Percentiles rank a stretch among this genome's conserved stretches.
Evolutionary conservation across 352 stramenopile genomes (phyloP).

Genomic region (Phytophthora boehmeriae): DNA sequence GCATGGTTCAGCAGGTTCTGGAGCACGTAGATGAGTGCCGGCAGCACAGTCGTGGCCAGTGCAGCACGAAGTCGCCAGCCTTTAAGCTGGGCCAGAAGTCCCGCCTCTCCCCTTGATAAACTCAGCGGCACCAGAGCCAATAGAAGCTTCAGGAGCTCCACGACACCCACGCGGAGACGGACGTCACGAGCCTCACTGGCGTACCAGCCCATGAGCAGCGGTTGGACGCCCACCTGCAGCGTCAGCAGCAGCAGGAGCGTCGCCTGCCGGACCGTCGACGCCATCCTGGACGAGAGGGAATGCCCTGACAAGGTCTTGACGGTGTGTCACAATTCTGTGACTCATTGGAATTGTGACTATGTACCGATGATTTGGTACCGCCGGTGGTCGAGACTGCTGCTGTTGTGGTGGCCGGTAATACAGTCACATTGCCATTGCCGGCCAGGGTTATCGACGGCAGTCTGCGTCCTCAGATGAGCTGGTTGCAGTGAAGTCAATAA

Average conservation of each 20-base stretch:
- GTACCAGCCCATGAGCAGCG: slow-evolving; percentile 81
- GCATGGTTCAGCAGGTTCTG: slow-evolving; percentile 87
- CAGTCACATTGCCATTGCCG: too few relatives aligned
- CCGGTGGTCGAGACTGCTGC: too few relatives aligned
- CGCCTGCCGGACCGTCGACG: slow-evolving; percentile 48
- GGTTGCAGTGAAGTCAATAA: too few relatives aligned
- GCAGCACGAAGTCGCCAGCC: slow-evolving; percentile 63
- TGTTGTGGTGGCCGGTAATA: too few relatives aligned
- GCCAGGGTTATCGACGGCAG: too few relatives aligned
- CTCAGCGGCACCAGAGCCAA: slow-evolving; percentile 69
- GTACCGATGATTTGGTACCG: too few relatives aligned
- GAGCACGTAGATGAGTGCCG: slow-evolving; percentile 83
- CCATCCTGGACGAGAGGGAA: slow-evolving; percentile 9
- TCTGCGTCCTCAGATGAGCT: too few relatives aligned
- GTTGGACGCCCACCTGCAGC: slow-evolving; percentile 80
- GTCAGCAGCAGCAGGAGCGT: slow-evolving; percentile 67
- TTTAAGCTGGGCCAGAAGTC: slow-evolving; percentile 57
- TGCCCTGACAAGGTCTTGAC: not conserved
- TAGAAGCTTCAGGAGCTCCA: slow-evolving; percentile 74
- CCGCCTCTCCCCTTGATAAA: slow-evolving; percentile 41
- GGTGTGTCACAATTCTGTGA: not conserved
- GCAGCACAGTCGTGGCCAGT: slow-evolving; percentile 67
- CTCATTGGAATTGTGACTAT: too few relatives aligned
- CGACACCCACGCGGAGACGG: slow-evolving; percentile 73
- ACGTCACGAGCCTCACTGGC: slow-evolving; percentile 61